Conservation (phyloP, 345 rosid genomes). For the Populus simonii region DNA sequence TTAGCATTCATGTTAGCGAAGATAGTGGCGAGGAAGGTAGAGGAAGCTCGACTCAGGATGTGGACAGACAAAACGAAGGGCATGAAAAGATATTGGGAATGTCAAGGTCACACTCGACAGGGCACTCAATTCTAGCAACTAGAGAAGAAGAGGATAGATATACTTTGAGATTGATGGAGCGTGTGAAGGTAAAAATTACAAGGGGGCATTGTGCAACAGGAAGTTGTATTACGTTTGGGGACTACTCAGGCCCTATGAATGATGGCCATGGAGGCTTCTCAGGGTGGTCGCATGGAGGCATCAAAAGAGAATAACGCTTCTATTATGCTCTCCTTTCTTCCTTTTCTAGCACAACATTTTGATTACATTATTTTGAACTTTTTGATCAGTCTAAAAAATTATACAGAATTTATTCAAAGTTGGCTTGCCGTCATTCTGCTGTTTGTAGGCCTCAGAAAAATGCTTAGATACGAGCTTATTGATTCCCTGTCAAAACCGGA, state of each 20-base stretch:
- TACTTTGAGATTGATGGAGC: conserved; percentile 52
- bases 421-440: too few relatives aligned
- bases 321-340: background rate
- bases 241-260: conserved; percentile 18
- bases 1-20: conserved; percentile 33
- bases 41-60: background rate
- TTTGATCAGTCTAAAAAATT: too few relatives aligned
- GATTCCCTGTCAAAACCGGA: too few relatives aligned
- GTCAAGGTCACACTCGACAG: conserved; percentile 69
- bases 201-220: conserved; percentile 49
- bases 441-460: too few relatives aligned
- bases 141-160: conserved; percentile 48
- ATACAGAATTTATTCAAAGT: too few relatives aligned
- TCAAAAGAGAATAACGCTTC: conserved; percentile 9
- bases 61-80: background rate
- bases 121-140: conserved; percentile 53
- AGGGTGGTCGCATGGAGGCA: conserved; percentile 4
- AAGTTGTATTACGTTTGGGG: conserved; percentile 66
- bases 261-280: conserved; percentile 10
- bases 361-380: background rate
- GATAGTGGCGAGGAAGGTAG: conserved; percentile 28
- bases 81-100: conserved; percentile 31
- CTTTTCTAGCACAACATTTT: background rate
- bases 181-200: conserved; percentile 44
- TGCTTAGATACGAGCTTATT: too few relatives aligned